Evolutionary conservation across 192 early-diverging fungal species (phyloP).

Genomic region (Spizellomyces punctatus): DNA sequence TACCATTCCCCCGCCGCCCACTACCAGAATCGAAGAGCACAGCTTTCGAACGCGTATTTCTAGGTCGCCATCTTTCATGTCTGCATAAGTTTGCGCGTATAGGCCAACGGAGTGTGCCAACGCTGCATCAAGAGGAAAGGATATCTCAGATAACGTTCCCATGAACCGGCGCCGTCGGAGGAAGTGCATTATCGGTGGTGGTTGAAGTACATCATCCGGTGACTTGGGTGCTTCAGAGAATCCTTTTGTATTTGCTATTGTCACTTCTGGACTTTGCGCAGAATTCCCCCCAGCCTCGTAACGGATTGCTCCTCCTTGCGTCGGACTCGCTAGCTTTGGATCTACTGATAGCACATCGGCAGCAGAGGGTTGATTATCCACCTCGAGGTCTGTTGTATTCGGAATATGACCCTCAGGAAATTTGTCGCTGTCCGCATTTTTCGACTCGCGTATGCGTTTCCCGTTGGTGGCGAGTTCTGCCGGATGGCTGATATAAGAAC

Average conservation of each 20-base stretch:
- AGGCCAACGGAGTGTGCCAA: slow-evolving; percentile 23
- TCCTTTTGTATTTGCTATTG: too few species aligned
- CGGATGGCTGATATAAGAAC: slow-evolving; percentile 1
- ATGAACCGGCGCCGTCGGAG: slow-evolving; percentile 11
- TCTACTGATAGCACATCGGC: too few species aligned
- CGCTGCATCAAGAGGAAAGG: slow-evolving; percentile 31
- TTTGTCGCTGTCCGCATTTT: too few species aligned
- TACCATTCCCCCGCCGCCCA: slow-evolving; percentile 80
- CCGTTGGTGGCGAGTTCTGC: too few species aligned
- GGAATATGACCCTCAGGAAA: too few species aligned
- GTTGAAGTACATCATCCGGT: neutral
- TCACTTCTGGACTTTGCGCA: too few species aligned
- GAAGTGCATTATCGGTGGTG: slow-evolving; percentile 13
- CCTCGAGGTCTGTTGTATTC: too few species aligned
- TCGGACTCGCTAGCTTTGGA: too few species aligned
- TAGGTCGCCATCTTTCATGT: slow-evolving; percentile 41
- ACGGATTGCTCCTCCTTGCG: too few species aligned
- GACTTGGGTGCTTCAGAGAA: neutral
- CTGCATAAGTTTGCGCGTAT: slow-evolving; percentile 8
- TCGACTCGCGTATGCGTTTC: too few species aligned
- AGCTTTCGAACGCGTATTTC: slow-evolving; percentile 74
- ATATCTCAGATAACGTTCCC: slow-evolving; percentile 8
- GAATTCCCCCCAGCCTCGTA: too few species aligned
- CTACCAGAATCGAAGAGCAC: slow-evolving; percentile 78
- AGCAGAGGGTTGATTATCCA: too few species aligned